These are phyloP conservation scores for Nicotiana attenuata DNA, from an alignment of 257 asterid species.

Conservation along the genomic window DNA sequence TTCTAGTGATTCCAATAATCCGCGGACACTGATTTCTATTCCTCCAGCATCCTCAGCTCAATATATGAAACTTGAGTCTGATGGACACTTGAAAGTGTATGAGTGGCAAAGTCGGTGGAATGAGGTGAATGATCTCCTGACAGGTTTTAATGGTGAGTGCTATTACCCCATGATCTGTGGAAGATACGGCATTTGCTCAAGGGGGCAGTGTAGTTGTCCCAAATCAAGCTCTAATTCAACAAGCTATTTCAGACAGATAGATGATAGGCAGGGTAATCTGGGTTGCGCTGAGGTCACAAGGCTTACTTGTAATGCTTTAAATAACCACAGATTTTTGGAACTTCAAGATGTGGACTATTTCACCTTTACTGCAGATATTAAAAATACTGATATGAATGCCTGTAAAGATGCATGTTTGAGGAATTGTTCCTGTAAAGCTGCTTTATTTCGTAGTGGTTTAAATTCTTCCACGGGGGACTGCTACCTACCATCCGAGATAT, in stretches of 20 bases:
- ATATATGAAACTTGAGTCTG: slow-evolving; percentile 32
- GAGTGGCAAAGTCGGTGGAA: slow-evolving; percentile 32
- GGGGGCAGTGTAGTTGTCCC: slow-evolving; percentile 40
- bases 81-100: slow-evolving; percentile 38
- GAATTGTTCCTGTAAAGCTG: slow-evolving; percentile 48
- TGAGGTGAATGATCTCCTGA: slow-evolving; percentile 21
- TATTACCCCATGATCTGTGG: slow-evolving; percentile 46
- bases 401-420: slow-evolving; percentile 35
- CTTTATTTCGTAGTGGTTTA: slow-evolving; percentile 23
- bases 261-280: slow-evolving; percentile 23
- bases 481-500: slow-evolving; percentile 31
- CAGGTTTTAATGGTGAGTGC: slow-evolving; percentile 23
- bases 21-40: background rate
- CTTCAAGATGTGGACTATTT: slow-evolving; percentile 33
- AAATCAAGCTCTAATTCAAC: slow-evolving; percentile 9
- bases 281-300: slow-evolving; percentile 39
- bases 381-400: background rate
- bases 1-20: slow-evolving; percentile 4
- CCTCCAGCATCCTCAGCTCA: slow-evolving; percentile 27
- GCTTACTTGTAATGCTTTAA: slow-evolving; percentile 21
- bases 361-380: slow-evolving; percentile 9
- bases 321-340: slow-evolving; percentile 26
- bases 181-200: slow-evolving; percentile 31
- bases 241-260: slow-evolving; percentile 20
- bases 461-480: slow-evolving; percentile 25